These are phyloP conservation scores for Euphorbia peplus DNA, from an alignment of 345 rosid genomes.

Conservation along the genomic window DNA sequence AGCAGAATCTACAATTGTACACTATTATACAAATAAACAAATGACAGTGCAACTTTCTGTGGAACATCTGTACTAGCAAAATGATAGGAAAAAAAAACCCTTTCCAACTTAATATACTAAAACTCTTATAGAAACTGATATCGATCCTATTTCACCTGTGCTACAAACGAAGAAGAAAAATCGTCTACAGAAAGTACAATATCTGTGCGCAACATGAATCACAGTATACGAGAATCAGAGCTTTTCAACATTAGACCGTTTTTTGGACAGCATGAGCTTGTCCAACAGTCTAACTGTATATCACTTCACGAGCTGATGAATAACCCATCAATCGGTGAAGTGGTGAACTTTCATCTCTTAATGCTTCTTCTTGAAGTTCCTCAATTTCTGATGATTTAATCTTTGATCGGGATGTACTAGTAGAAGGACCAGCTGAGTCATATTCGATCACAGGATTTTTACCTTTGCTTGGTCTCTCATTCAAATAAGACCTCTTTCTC, in stretches of 20 bases:
- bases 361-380: constrained; percentile 33
- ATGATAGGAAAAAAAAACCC: neutral
- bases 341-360: constrained; percentile 47
- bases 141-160: constrained; percentile 10
- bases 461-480: constrained; percentile 23
- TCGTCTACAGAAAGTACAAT: neutral
- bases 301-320: constrained; percentile 59
- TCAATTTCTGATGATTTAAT: constrained; percentile 39
- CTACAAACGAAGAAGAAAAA: neutral
- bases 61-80: neutral
- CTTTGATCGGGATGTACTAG: constrained; percentile 25
- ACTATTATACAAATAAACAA: constrained; percentile 25
- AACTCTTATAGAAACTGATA: neutral
- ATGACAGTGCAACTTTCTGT: constrained; percentile 10
- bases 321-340: constrained; percentile 91
- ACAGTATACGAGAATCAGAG: neutral
- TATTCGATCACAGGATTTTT: constrained; percentile 29
- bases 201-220: neutral
- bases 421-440: constrained; percentile 33
- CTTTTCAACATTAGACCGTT: constrained; percentile 4
- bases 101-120: constrained; percentile 9
- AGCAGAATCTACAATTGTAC: too few species aligned
- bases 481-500: constrained; percentile 23
- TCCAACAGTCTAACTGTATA: constrained; percentile 24
- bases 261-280: constrained; percentile 6